These are phyloP conservation scores for Marasmius oreades DNA, from an alignment of 1,284 basidiomycete genomes.

Conservation along the genomic window DNA sequence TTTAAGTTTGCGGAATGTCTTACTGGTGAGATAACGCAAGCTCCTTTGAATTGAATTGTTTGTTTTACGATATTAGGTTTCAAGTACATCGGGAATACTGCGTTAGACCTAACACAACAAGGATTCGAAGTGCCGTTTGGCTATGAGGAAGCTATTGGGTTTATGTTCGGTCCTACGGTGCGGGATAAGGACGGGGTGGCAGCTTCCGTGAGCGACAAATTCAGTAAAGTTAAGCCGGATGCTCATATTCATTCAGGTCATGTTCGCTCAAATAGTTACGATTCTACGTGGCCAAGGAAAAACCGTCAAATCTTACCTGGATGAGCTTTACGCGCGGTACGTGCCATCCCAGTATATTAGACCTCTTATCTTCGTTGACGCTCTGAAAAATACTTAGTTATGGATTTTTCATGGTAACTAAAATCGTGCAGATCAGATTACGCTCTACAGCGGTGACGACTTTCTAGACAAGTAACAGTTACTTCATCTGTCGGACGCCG, in stretches of 20 bases:
- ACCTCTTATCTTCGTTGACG: background rate
- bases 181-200: conserved; percentile 85
- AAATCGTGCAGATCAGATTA: conserved; percentile 22
- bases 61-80: conserved; percentile 48
- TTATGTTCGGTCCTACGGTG: conserved; percentile 74
- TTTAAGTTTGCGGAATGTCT: conserved; percentile 82
- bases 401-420: conserved; percentile 59
- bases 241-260: conserved; percentile 36
- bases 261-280: conserved; percentile 65
- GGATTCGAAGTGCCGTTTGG: conserved; percentile 78
- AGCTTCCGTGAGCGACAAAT: conserved; percentile 49
- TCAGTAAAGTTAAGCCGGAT: background rate
- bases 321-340: conserved; percentile 63
- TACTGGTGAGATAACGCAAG: conserved; percentile 50
- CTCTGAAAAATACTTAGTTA: conserved; percentile 28
- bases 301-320: conserved; percentile 54
- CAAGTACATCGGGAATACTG: conserved; percentile 83
- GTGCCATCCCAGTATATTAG: conserved; percentile 12
- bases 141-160: conserved; percentile 88
- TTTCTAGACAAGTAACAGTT: conserved; percentile 72
- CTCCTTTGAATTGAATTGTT: background rate
- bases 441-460: background rate
- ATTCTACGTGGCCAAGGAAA: conserved; percentile 46
- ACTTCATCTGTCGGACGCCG: conserved; percentile 72
- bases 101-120: conserved; percentile 54